phyloP scores from a whole-genome alignment of 2,329 filamentous ascomycete genomes.

The Penicillium sp. region DNA sequence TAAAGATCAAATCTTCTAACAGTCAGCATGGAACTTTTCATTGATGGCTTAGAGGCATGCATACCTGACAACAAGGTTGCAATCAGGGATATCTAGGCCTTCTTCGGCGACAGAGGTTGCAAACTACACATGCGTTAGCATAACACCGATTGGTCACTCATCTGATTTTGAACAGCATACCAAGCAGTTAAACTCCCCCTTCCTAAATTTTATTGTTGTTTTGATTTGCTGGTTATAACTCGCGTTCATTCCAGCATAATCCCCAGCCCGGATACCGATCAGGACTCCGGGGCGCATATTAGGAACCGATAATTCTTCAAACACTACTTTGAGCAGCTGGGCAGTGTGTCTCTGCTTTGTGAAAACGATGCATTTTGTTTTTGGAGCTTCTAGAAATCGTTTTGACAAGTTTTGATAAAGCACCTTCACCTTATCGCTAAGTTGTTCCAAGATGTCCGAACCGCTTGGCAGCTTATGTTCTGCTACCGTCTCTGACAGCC shows the following conservation, averaged over 20 bases:
- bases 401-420: constrained; percentile 59
- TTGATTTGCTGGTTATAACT: constrained; percentile 71
- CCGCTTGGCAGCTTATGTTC: constrained; percentile 45
- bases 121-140: constrained; percentile 38
- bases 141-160: too few relatives aligned
- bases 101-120: constrained; percentile 64
- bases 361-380: constrained; percentile 79
- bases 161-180: constrained; percentile 18
- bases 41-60: not conserved
- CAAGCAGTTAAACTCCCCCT: constrained; percentile 56
- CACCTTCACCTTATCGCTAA: constrained; percentile 70
- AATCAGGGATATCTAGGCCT: constrained; percentile 63
- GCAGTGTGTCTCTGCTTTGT: constrained; percentile 76
- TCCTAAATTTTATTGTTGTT: constrained; percentile 62
- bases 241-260: constrained; percentile 56
- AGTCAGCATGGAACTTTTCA: not conserved
- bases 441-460: constrained; percentile 31
- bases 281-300: constrained; percentile 61
- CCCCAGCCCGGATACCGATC: constrained; percentile 56
- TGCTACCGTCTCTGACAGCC: constrained; percentile 56
- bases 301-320: constrained; percentile 55
- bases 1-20: constrained; percentile 73
- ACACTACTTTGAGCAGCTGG: constrained; percentile 65
- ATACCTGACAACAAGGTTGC: constrained; percentile 58
- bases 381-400: constrained; percentile 57